Evolutionary conservation across 2,329 filamentous ascomycete genomes (phyloP).

Genomic region (Dendrostoma leiphaemia): DNA sequence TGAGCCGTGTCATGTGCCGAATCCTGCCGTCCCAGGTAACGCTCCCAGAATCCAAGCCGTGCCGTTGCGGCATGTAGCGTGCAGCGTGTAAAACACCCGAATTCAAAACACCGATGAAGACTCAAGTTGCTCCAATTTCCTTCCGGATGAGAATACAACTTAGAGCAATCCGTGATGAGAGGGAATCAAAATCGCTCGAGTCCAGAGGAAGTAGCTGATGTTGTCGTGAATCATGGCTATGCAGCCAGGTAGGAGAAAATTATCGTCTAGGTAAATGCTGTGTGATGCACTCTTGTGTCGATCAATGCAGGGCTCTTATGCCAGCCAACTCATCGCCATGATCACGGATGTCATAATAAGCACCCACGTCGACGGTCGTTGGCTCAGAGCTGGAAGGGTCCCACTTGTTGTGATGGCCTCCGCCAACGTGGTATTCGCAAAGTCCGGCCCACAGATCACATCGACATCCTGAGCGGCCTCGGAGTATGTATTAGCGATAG

Average conservation of each 20-base stretch:
- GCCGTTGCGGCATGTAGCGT: no score
- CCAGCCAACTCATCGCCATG: slow-evolving; percentile 6
- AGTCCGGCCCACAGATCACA: slow-evolving; percentile 56
- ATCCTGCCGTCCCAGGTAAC: no score
- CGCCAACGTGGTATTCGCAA: slow-evolving; percentile 56
- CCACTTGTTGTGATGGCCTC: slow-evolving; percentile 27
- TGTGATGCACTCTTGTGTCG: not conserved
- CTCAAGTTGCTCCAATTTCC: no score
- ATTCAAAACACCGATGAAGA: no score
- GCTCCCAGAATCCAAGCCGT: no score
- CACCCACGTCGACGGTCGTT: not conserved
- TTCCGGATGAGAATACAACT: no score
- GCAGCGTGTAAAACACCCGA: no score
- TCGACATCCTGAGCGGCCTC: slow-evolving; percentile 73
- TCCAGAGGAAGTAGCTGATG: not conserved
- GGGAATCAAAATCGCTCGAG: not conserved
- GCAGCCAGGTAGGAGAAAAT: not conserved
- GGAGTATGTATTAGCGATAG: slow-evolving; percentile 68
- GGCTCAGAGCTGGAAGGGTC: not conserved
- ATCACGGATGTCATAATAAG: not conserved
- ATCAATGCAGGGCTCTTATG: not conserved
- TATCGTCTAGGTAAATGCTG: not conserved
- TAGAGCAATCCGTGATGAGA: no score
- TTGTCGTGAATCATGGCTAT: no score
- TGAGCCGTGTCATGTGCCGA: no score